Conservation (phyloP, 495 filamentous ascomycete species). For the Amniculicola lignicola region DNA sequence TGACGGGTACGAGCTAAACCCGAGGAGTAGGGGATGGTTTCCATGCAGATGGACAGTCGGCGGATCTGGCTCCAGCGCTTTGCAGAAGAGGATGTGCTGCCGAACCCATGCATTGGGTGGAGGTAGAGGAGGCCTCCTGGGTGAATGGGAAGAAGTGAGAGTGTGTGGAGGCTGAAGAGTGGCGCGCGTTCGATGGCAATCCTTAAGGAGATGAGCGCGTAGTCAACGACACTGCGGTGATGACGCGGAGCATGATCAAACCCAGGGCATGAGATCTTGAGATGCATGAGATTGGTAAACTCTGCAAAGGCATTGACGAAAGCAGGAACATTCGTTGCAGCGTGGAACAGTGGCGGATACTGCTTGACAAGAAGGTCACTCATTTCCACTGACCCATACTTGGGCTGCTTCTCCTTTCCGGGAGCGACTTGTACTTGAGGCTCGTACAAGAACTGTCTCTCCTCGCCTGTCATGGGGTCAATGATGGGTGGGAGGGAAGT, state of each 20-base stretch:
- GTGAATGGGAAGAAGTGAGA: slow-evolving; percentile 66
- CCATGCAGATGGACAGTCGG: slow-evolving; percentile 65
- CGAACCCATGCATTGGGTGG: slow-evolving; percentile 62
- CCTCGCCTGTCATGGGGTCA: slow-evolving; percentile 65
- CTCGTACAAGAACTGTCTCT: slow-evolving; percentile 70
- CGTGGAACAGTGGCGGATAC: slow-evolving; percentile 78
- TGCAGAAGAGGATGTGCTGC: slow-evolving; percentile 59
- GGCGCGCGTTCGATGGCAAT: slow-evolving; percentile 69
- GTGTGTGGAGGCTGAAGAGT: slow-evolving; percentile 55
- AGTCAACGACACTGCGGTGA: slow-evolving; percentile 72
- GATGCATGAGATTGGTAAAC: slow-evolving; percentile 61
- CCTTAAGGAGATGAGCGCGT: slow-evolving; percentile 74
- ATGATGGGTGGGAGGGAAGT: slow-evolving; percentile 76
- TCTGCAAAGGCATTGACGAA: slow-evolving; percentile 67
- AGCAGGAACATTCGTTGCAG: slow-evolving; percentile 75
- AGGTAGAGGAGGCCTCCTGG: slow-evolving; percentile 68
- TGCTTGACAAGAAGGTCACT: slow-evolving; percentile 71
- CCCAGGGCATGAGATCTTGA: slow-evolving; percentile 68
- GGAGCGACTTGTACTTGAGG: slow-evolving; percentile 53
- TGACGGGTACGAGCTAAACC: slow-evolving; percentile 41
- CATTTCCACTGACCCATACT: slow-evolving; percentile 63
- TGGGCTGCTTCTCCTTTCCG: slow-evolving; percentile 47
- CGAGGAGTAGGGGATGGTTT: slow-evolving; percentile 53
- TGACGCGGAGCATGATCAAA: slow-evolving; percentile 64
- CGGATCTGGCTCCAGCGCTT: slow-evolving; percentile 70